These are phyloP conservation scores for Sclerotinia subarctica DNA, from an alignment of 2,329 filamentous ascomycete genomes.

Conservation along the genomic window DNA sequence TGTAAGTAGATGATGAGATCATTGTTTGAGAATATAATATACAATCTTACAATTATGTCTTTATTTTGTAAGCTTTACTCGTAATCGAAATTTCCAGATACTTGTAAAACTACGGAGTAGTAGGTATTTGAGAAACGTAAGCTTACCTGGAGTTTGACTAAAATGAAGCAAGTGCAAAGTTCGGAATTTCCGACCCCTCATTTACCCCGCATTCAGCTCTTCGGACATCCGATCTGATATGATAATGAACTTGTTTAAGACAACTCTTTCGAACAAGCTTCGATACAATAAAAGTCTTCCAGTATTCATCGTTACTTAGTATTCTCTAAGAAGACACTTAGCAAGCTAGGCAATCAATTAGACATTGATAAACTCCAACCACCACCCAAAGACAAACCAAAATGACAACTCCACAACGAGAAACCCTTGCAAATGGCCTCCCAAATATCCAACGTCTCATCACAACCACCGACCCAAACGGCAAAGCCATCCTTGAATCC, in stretches of 20 bases:
- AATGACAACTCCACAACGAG: conserved; percentile 8
- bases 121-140: too few relatives aligned
- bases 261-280: background rate
- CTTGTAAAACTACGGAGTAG: too few relatives aligned
- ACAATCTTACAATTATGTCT: too few relatives aligned
- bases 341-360: too few relatives aligned
- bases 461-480: conserved; percentile 26
- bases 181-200: background rate
- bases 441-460: conserved; percentile 30
- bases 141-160: too few relatives aligned
- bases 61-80: too few relatives aligned
- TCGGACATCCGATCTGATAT: background rate
- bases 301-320: background rate
- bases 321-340: background rate
- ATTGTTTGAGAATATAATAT: too few relatives aligned
- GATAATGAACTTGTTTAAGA: background rate
- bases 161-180: too few relatives aligned
- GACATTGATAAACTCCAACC: background rate
- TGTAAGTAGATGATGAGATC: too few relatives aligned
- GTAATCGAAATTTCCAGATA: too few relatives aligned
- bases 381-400: background rate
- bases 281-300: too few relatives aligned
- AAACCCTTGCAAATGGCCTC: conserved; percentile 25
- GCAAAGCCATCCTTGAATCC: conserved; percentile 29
- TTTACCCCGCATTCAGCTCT: conserved; percentile 7